These are phyloP conservation scores for Podila epicladia DNA, from an alignment of 192 early-diverging fungal species.

Conservation along the genomic window DNA sequence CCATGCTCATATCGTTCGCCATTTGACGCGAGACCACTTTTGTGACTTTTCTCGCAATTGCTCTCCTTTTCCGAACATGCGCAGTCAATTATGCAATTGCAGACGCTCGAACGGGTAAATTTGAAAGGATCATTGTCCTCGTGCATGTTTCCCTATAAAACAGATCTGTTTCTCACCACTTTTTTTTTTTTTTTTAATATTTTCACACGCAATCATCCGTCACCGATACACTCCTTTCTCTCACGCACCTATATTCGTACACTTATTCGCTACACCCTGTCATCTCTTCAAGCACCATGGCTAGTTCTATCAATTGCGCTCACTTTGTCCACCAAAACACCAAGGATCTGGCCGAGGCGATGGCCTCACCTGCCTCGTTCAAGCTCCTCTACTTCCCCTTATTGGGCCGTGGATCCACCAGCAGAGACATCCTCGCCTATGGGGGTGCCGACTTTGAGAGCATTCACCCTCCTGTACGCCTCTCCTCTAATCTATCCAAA, in stretches of 20 bases:
- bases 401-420: background rate
- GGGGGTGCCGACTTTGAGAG: background rate
- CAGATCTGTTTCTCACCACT: background rate
- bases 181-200: background rate
- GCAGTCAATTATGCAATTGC: too few species aligned
- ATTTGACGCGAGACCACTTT: too few species aligned
- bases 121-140: too few species aligned
- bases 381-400: conserved; percentile 18
- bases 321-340: background rate
- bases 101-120: too few species aligned
- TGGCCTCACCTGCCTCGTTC: conserved; percentile 4
- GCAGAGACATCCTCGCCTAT: conserved; percentile 2
- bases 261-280: background rate
- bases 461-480: background rate
- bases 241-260: background rate
- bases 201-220: too few species aligned
- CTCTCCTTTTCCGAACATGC: too few species aligned
- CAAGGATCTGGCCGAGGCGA: background rate
- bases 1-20: too few species aligned
- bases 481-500: too few species aligned
- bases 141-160: too few species aligned
- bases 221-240: background rate
- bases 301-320: background rate
- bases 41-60: too few species aligned
- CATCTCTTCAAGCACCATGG: background rate